Base-by-base conservation (phyloP, 139 green algal species). In the Coelastrella sp. region DNA sequence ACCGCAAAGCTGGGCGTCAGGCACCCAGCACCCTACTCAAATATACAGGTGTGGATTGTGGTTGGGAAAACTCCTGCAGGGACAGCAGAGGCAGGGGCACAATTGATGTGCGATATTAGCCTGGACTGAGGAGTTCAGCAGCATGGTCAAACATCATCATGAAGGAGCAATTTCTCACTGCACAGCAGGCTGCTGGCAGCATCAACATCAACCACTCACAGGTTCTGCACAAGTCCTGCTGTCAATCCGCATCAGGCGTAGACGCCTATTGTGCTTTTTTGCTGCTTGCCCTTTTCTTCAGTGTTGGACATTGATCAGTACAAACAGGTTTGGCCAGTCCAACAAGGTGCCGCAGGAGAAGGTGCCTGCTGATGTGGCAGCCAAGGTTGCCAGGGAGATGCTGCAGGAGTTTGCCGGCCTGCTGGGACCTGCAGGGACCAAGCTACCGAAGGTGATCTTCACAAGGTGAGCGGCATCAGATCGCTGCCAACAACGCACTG, bases 251-350 rank as follows among this genome's bases (percentile, higher is more conserved):
- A 70, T 70, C 4, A 70, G 12, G 11, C 63, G 11, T 1, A 70
- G 35, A 49, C 35, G 35, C 66, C 66, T 75, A 20, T 4, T 4
- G 66, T 19, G 17, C 66, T 3, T 20, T 82, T 19, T 20, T 82
- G 68, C 10, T 76, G 68, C 35, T 49, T 49, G 35, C 35, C 35
- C 8, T 76, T 76, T n/a, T 49, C 35, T 92, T 22, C 57, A 98
- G 91, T 98, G 95, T 92, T 98, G 96, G 96, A 98, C 96, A 12
- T 82, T 98, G 25, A 92, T 98, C 81, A 96, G 91, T 68, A 98
- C 94, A 22, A 93, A 94, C 75, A 92, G 65, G 4, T 98, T 95
- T 66, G 96, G 95, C 11, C 93, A 74, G 81, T 49, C 78, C 22
- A 94, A 94, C 90, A 94, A 94, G 88, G 90, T 97, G 27, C 95